phyloP scores from a whole-genome alignment of 2,329 filamentous ascomycete genomes.

The Sporothrix humicola region DNA sequence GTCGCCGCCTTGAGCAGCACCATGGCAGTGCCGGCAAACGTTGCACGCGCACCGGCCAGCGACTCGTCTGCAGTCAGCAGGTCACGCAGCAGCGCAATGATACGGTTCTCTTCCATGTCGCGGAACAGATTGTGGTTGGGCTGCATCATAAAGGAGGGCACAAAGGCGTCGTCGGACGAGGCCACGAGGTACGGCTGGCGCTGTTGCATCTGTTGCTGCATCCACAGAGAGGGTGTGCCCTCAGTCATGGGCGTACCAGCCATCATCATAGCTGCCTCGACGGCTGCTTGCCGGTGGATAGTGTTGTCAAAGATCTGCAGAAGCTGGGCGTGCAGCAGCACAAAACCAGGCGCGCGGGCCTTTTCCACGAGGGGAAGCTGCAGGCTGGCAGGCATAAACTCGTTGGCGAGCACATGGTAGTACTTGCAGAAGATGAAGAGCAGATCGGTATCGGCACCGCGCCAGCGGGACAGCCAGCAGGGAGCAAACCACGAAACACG shows the following conservation, averaged over 20 bases:
- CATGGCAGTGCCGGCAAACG: constrained; percentile 79
- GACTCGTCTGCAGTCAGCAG: constrained; percentile 65
- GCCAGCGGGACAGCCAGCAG: constrained; percentile 84
- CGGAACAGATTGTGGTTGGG: constrained; percentile 68
- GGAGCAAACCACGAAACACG: constrained; percentile 80
- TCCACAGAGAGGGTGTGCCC: constrained; percentile 24
- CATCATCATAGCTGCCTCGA: constrained; percentile 50
- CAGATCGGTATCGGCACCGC: constrained; percentile 83
- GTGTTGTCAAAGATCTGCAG: constrained; percentile 80
- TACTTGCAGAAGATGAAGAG: constrained; percentile 93
- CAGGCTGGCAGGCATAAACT: constrained; percentile 64
- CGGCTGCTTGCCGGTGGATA: constrained; percentile 73
- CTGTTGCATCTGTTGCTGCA: constrained; percentile 33
- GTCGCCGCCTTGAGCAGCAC: constrained; percentile 74
- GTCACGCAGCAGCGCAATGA: constrained; percentile 82
- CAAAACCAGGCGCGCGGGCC: constrained; percentile 73
- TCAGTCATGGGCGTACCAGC: constrained; percentile 47
- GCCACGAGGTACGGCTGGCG: constrained; percentile 28
- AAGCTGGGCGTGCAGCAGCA: constrained; percentile 82
- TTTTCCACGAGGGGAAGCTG: constrained; percentile 60
- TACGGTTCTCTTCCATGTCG: constrained; percentile 85
- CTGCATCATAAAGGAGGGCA: constrained; percentile 61
- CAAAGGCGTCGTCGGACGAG: constrained; percentile 49
- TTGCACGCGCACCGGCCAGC: constrained; percentile 58
- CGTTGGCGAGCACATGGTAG: constrained; percentile 78